Conservation (phyloP, 2,329 filamentous ascomycete species). For the Aureobasidium lini region DNA sequence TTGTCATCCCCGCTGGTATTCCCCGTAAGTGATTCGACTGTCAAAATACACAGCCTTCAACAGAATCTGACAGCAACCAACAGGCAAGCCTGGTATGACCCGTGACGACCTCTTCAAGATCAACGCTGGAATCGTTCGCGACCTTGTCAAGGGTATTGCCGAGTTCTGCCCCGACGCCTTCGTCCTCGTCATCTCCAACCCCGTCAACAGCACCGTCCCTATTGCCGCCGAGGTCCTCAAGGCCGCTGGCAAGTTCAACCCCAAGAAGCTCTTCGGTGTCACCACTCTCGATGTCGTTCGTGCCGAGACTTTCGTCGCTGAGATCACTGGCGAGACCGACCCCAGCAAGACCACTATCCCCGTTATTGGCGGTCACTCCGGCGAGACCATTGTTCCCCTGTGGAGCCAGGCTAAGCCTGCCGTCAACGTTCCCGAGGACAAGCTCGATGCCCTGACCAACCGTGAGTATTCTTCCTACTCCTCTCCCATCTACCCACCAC, state of each 20-base stretch:
- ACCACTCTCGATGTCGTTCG: conserved; percentile 98
- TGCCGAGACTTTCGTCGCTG: conserved; percentile 90
- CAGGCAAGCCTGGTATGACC: conserved; percentile 98
- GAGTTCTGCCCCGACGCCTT: conserved; percentile 87
- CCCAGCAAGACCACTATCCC: conserved; percentile 78
- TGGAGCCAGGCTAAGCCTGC: conserved; percentile 84
- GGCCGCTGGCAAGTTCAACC: conserved; percentile 84
- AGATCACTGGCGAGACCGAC: conserved; percentile 73
- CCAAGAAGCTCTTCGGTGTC: conserved; percentile 94
- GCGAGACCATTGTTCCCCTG: conserved; percentile 94
- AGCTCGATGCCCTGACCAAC: conserved; percentile 84
- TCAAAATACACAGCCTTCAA: not conserved
- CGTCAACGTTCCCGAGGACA: conserved; percentile 76
- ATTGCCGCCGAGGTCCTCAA: conserved; percentile 97
- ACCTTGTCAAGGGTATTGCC: conserved; percentile 79
- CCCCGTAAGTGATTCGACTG: conserved; percentile 54
- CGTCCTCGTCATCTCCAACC: conserved; percentile 97
- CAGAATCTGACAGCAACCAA: not conserved
- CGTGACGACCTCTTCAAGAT: conserved; percentile 99
- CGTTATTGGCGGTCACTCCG: conserved; percentile 94
- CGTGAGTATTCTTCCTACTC: conserved; percentile 43
- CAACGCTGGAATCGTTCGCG: conserved; percentile 96
- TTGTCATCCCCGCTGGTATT: conserved; percentile 96
- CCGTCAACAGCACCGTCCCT: conserved; percentile 97
- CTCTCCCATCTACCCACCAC: too few relatives aligned